These are phyloP conservation scores for Mucor plumbeus DNA, from an alignment of 371 early-diverging fungal genomes.

Conservation along the genomic window DNA sequence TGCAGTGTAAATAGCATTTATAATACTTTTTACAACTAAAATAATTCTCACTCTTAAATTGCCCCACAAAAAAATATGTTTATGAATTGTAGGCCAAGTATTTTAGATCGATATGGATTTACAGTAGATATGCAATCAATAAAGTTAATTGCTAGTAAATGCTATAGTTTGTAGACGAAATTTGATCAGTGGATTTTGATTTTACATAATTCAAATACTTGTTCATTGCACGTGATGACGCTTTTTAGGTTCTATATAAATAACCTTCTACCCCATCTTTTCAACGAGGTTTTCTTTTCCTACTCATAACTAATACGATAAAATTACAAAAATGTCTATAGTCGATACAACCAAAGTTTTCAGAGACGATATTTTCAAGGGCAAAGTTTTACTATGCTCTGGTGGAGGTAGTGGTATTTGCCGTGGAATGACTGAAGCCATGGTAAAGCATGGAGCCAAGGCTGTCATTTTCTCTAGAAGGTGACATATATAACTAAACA, in stretches of 20 bases:
- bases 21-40: background rate
- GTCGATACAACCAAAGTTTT: slow-evolving; percentile 47
- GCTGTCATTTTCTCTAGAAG: slow-evolving; percentile 71
- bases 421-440: slow-evolving; percentile 80
- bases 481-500: slow-evolving; percentile 26
- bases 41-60: slow-evolving; percentile 1
- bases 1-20: slow-evolving; percentile 7
- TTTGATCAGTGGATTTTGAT: no score
- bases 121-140: no score
- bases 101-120: no score
- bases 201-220: background rate
- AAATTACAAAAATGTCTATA: slow-evolving; percentile 15
- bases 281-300: background rate
- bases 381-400: slow-evolving; percentile 53
- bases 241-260: background rate
- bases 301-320: background rate
- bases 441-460: slow-evolving; percentile 77
- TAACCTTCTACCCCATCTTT: slow-evolving; percentile 1
- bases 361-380: slow-evolving; percentile 47
- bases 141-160: no score
- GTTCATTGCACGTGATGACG: slow-evolving; percentile 14
- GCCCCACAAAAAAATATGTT: background rate
- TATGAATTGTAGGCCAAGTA: background rate
- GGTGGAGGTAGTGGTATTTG: slow-evolving; percentile 78
- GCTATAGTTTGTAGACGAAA: no score